A percentile compares a stretch with the other conserved stretches of the same genome.
Evolutionary conservation across 2,329 filamentous ascomycete species (phyloP).

Genomic region (Nannizziopsis arthrosporioides): DNA sequence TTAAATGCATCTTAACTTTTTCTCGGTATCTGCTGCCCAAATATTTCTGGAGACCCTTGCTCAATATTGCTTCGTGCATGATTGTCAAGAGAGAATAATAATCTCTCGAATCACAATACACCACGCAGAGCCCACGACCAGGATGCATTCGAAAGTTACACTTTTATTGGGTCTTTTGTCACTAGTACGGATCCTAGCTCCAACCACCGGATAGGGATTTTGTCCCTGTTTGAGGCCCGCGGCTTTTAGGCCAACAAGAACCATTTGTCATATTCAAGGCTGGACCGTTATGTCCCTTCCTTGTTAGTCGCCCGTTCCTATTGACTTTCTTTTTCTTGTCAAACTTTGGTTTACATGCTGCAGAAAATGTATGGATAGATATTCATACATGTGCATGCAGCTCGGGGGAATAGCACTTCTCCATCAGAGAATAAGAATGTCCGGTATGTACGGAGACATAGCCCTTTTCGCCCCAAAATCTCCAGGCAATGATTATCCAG

Average conservation of each 20-base stretch:
- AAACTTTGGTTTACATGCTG: constrained; percentile 1
- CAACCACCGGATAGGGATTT: constrained; percentile 2
- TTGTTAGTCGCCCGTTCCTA: not conserved
- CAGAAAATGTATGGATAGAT: constrained; percentile 2
- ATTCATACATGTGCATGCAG: not conserved
- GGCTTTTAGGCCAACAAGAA: constrained; percentile 11
- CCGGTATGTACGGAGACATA: not conserved
- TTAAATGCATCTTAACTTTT: too few species aligned
- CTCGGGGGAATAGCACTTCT: constrained; percentile 1
- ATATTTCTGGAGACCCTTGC: too few species aligned
- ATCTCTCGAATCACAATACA: too few species aligned
- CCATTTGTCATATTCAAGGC: constrained; percentile 9
- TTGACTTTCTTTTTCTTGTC: not conserved
- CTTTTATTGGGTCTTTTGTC: constrained; percentile 1
- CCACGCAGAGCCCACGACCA: not conserved
- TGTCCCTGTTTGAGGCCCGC: constrained; percentile 5
- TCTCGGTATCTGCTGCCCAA: too few species aligned
- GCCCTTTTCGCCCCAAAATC: not conserved
- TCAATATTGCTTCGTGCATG: too few species aligned
- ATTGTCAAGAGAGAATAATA: too few species aligned
- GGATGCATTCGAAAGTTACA: constrained; percentile 4
- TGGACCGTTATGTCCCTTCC: constrained; percentile 2
- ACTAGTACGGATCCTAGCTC: not conserved
- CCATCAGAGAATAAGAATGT: not conserved
- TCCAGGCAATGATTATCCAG: not conserved